Conservation (phyloP, 2,329 filamentous ascomycete species). For the Aspergillus udagawae region DNA sequence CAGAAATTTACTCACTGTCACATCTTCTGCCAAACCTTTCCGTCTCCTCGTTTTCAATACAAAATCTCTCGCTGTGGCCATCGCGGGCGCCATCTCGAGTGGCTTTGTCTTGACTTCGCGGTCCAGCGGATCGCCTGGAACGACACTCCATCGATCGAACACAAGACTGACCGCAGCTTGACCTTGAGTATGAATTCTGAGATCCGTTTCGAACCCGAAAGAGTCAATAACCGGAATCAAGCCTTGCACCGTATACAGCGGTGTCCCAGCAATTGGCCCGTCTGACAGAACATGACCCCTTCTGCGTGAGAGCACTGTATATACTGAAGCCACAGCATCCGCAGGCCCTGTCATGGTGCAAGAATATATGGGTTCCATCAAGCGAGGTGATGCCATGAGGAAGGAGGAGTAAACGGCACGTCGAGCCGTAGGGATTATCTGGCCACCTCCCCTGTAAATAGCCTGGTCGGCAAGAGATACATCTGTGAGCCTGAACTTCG, state of each 20-base stretch:
- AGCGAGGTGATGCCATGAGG: conserved; percentile 88
- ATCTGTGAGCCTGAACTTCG: conserved; percentile 95
- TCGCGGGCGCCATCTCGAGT: conserved; percentile 80
- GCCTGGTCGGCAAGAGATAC: conserved; percentile 80
- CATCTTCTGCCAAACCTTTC: conserved; percentile 93
- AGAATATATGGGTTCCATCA: conserved; percentile 95
- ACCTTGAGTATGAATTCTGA: conserved; percentile 92
- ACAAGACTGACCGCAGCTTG: conserved; percentile 85
- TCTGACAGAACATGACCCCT: conserved; percentile 93
- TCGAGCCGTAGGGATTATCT: conserved; percentile 93
- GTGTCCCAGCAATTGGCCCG: conserved; percentile 88
- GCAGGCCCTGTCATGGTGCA: conserved; percentile 91
- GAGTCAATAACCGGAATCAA: conserved; percentile 94
- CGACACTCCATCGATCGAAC: conserved; percentile 94
- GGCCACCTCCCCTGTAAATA: conserved; percentile 91
- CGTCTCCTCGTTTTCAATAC: conserved; percentile 90
- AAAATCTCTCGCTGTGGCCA: conserved; percentile 91
- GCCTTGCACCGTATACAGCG: conserved; percentile 85
- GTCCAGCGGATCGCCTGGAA: conserved; percentile 92
- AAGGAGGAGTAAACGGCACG: conserved; percentile 94
- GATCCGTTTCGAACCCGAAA: conserved; percentile 96
- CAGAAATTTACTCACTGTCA: conserved; percentile 91
- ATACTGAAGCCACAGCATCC: conserved; percentile 80
- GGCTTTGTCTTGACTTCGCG: conserved; percentile 76
- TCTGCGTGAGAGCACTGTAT: conserved; percentile 84